These are phyloP conservation scores for Phaeoacremonium minimum DNA, from an alignment of 2,329 filamentous ascomycete species.

Conservation along the genomic window DNA sequence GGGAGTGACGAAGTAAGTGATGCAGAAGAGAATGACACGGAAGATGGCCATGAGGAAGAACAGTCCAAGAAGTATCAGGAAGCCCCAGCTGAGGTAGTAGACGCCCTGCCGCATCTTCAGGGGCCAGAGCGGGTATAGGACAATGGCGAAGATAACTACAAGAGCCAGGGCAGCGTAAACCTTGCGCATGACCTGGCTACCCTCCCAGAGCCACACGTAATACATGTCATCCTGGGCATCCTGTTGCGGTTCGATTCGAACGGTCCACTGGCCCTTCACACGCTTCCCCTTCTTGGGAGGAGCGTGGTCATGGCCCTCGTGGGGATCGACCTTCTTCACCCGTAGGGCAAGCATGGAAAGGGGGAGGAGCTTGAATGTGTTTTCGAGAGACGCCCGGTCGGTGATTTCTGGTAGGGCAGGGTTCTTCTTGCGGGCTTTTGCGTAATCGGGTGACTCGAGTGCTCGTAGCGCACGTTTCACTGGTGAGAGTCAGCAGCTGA, in stretches of 20 bases:
- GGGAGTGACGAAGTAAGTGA: constrained; percentile 79
- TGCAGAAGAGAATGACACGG: constrained; percentile 86
- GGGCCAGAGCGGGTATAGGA: constrained; percentile 96
- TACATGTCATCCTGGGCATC: constrained; percentile 83
- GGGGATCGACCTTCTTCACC: constrained; percentile 76
- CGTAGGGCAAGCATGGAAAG: constrained; percentile 91
- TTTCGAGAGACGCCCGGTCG: constrained; percentile 84
- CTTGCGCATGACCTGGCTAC: constrained; percentile 89
- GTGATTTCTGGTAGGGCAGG: constrained; percentile 81
- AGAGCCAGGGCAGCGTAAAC: constrained; percentile 84
- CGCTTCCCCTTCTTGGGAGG: constrained; percentile 74
- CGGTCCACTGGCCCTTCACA: constrained; percentile 93
- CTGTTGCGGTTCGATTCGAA: constrained; percentile 93
- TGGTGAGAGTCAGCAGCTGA: constrained; percentile 29
- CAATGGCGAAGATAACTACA: constrained; percentile 77
- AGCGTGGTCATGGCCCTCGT: constrained; percentile 68
- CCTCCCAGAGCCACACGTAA: constrained; percentile 96
- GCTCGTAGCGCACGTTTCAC: constrained; percentile 95
- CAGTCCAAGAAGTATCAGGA: constrained; percentile 81
- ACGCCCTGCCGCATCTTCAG: constrained; percentile 86
- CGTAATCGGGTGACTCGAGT: constrained; percentile 82
- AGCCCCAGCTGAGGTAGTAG: constrained; percentile 94
- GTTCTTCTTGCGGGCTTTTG: constrained; percentile 86
- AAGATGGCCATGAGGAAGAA: constrained; percentile 99
- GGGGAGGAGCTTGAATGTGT: constrained; percentile 90